Evolutionary conservation across 306 rosid genomes (phyloP).

Genomic region (Gynostemma pentaphyllum): DNA sequence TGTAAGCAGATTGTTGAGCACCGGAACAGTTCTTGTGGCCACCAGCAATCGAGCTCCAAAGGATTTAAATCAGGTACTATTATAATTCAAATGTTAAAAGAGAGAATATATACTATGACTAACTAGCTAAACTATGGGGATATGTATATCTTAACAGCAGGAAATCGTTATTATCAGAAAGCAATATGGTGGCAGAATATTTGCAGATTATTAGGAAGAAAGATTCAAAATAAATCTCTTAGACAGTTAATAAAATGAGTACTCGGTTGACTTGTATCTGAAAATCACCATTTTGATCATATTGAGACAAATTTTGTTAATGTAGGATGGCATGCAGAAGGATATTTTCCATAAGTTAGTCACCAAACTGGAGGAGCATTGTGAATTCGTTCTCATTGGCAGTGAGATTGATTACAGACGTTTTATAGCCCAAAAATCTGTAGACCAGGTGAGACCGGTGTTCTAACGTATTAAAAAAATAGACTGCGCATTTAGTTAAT

Average conservation of each 20-base stretch:
- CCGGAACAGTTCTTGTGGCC: slow-evolving; percentile 87
- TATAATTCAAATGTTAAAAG: background rate
- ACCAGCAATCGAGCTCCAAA: slow-evolving; percentile 92
- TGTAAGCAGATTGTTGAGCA: slow-evolving; percentile 78
- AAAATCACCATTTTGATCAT: slow-evolving; percentile 4
- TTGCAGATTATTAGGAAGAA: background rate
- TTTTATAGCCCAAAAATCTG: slow-evolving; percentile 54
- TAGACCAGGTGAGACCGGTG: slow-evolving; percentile 38
- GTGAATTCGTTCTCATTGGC: slow-evolving; percentile 58
- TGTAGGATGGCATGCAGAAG: slow-evolving; percentile 83
- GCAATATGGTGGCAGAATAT: background rate
- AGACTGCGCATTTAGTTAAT: background rate
- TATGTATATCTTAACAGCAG: background rate
- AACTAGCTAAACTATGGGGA: background rate
- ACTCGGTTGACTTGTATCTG: background rate
- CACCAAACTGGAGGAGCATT: slow-evolving; percentile 58
- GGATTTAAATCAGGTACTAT: slow-evolving; percentile 70
- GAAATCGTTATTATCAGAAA: background rate
- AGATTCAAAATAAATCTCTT: background rate
- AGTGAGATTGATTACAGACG: slow-evolving; percentile 94
- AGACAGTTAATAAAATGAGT: background rate
- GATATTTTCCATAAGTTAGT: slow-evolving; percentile 65
- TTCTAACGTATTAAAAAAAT: background rate
- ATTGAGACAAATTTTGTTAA: slow-evolving; percentile 4
- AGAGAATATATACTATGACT: slow-evolving; percentile 3